phyloP scores from a whole-genome alignment of 768 basidiomycete species.

The Pholiota molesta region DNA sequence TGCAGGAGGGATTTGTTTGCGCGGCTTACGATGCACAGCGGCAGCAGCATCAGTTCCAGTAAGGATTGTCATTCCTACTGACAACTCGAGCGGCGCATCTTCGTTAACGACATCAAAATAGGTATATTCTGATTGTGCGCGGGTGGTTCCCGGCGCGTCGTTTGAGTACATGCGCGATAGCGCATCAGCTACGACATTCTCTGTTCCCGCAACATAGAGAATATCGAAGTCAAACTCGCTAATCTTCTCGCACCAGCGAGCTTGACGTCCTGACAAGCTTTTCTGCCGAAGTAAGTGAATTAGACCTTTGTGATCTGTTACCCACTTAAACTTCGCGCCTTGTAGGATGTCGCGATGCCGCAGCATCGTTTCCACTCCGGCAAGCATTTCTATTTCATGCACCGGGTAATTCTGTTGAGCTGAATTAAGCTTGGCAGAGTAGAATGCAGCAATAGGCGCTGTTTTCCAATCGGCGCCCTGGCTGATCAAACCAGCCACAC shows the following conservation, averaged over 20 bases:
- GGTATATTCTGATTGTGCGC: not conserved
- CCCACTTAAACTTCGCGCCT: conserved; percentile 29
- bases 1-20: too few species aligned
- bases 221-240: conserved; percentile 24
- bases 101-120: conserved; percentile 1
- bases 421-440: conserved; percentile 32
- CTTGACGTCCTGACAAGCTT: conserved; percentile 32
- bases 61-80: not conserved
- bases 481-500: conserved; percentile 27
- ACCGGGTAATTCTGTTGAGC: conserved; percentile 33
- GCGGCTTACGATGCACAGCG: too few species aligned
- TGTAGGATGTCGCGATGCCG: conserved; percentile 29
- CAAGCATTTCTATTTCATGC: conserved; percentile 32
- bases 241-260: conserved; percentile 18
- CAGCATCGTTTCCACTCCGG: conserved; percentile 36
- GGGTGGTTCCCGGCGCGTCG: conserved; percentile 20
- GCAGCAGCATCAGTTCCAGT: not conserved
- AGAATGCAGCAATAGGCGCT: conserved; percentile 29
- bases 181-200: conserved; percentile 36
- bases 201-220: conserved; percentile 22
- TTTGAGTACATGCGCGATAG: conserved; percentile 28
- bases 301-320: conserved; percentile 33
- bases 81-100: not conserved
- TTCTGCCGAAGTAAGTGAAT: conserved; percentile 31
- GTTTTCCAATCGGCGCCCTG: conserved; percentile 22